Evolutionary conservation across 2,329 filamentous ascomycete genomes (phyloP).

Genomic region (Colletotrichum liriopes): DNA sequence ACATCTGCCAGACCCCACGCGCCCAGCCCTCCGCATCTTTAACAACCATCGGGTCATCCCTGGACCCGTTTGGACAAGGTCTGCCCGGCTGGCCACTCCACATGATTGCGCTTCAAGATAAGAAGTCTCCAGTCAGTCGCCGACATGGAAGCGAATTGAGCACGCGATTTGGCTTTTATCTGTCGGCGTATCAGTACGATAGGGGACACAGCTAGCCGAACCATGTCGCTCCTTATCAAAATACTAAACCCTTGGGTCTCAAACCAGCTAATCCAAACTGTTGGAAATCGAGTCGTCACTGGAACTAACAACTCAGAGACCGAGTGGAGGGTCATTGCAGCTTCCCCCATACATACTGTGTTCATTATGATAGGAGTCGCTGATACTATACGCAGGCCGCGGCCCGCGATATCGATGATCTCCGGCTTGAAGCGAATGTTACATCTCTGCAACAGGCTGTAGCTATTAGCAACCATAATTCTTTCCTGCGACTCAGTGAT

Average conservation of each 20-base stretch:
- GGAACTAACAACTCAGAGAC: not conserved
- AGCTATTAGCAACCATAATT: conserved; percentile 4
- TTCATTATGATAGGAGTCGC: not conserved
- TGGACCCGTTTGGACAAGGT: not conserved
- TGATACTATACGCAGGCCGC: conserved; percentile 5
- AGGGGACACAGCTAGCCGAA: not conserved
- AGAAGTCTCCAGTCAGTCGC: not conserved
- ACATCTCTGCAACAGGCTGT: not conserved
- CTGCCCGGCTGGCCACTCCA: not conserved
- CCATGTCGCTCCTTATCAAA: conserved; percentile 1
- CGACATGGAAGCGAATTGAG: not conserved
- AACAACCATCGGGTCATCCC: not conserved
- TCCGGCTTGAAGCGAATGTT: not conserved
- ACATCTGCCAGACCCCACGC: not conserved
- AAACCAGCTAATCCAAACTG: not conserved
- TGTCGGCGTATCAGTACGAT: not conserved
- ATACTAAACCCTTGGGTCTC: not conserved
- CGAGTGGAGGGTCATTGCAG: not conserved
- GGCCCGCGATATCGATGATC: conserved; percentile 19
- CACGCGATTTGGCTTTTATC: too few species aligned
- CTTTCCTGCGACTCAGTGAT: not conserved
- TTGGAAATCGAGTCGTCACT: not conserved
- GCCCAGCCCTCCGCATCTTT: conserved; percentile 11
- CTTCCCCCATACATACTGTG: not conserved
- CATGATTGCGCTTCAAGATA: conserved; percentile 18